A percentile compares a stretch with the other conserved stretches of the same genome.
Evolutionary conservation across 306 rosid genomes (phyloP).

Genomic region (Albizia julibrissin): DNA sequence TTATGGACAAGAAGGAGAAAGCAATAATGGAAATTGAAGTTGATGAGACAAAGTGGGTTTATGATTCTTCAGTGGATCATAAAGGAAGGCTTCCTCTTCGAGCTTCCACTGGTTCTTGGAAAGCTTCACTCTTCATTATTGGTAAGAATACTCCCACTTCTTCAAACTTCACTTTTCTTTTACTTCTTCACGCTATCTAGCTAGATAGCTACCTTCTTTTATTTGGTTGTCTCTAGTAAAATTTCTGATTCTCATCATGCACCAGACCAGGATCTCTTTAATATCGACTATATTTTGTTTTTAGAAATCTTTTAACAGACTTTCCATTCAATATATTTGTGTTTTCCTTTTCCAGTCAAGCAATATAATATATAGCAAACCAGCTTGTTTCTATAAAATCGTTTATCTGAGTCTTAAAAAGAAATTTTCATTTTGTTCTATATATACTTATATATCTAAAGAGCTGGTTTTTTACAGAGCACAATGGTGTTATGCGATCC

Average conservation of each 20-base stretch:
- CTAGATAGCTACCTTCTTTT: neutral
- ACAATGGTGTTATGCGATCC: too few species aligned
- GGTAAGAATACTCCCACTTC: slow-evolving; percentile 37
- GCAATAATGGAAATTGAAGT: neutral
- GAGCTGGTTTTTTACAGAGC: too few species aligned
- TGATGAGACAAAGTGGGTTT: slow-evolving; percentile 48
- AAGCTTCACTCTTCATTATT: slow-evolving; percentile 63
- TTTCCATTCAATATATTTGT: neutral
- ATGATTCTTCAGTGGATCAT: slow-evolving; percentile 67
- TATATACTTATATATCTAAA: too few species aligned
- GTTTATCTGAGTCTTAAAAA: neutral
- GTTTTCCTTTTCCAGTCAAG: neutral
- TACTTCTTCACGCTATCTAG: neutral
- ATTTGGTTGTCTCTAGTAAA: neutral
- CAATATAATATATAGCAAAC: neutral
- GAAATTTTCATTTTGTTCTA: neutral
- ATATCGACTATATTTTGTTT: neutral
- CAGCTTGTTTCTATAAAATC: neutral
- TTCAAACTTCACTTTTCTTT: neutral
- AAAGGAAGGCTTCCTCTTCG: slow-evolving; percentile 57
- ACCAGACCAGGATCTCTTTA: neutral
- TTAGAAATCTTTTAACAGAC: neutral
- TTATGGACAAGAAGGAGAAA: slow-evolving; percentile 41
- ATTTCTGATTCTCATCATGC: neutral
- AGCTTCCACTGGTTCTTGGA: slow-evolving; percentile 75